Conservation (phyloP, 2,329 filamentous ascomycete genomes). For the Xylaria sp. region DNA sequence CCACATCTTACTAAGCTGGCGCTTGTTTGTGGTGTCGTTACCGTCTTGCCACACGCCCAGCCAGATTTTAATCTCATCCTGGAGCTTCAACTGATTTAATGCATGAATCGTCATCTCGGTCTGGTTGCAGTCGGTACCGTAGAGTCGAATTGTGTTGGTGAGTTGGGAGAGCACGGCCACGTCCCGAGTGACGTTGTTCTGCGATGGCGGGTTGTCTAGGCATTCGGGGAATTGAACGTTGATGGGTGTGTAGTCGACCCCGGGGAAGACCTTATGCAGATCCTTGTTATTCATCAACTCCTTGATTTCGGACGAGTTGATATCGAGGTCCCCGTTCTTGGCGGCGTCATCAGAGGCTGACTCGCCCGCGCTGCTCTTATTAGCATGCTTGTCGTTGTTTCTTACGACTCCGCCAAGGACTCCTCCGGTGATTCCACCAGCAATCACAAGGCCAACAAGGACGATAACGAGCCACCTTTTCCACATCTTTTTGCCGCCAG, state of each 20-base stretch:
- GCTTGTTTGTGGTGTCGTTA: constrained; percentile 79
- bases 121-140: constrained; percentile 97
- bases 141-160: constrained; percentile 84
- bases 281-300: constrained; percentile 76
- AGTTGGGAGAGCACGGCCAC: constrained; percentile 87
- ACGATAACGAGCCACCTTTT: constrained; percentile 69
- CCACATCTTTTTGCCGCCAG: constrained; percentile 64
- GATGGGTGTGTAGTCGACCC: constrained; percentile 92
- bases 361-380: constrained; percentile 41
- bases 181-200: constrained; percentile 94
- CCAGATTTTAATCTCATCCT: constrained; percentile 82
- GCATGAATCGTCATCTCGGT: constrained; percentile 90
- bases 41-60: constrained; percentile 90
- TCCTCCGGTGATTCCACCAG: constrained; percentile 74
- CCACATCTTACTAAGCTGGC: constrained; percentile 85
- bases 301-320: constrained; percentile 79
- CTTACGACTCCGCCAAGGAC: constrained; percentile 52
- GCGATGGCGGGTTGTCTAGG: constrained; percentile 73
- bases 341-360: constrained; percentile 62
- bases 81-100: constrained; percentile 72
- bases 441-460: constrained; percentile 62
- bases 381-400: constrained; percentile 49
- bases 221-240: constrained; percentile 91
- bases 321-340: constrained; percentile 70
- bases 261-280: constrained; percentile 91